Base-by-base conservation (phyloP, 495 filamentous ascomycete species). In the Tuber indicum region DNA sequence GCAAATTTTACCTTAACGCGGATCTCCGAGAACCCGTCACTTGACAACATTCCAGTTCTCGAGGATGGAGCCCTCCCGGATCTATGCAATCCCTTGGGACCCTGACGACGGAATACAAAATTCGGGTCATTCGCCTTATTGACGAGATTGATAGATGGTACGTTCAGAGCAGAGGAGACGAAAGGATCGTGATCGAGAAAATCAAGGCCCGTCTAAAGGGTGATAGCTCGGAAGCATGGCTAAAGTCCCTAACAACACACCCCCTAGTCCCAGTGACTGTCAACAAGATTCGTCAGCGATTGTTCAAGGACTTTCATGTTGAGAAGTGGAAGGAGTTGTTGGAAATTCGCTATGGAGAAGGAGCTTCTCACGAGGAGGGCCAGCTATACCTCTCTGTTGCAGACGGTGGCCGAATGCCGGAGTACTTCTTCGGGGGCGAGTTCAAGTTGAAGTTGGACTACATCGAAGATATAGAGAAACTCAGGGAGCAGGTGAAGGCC, bases 401-500 rank as follows among this genome's bases (percentile, higher is more conserved):
- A 41, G 36, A 70, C 16, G 39, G 26, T 32, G 58, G 66, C 36
- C 42, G 75, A 49, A 72, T 71, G 44, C 42, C 39, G n/a, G 71
- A 42, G 7, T 79, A 80, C 71, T 79, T 72, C 26, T 39, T 75
- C 32, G 75, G 73, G 36, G 47, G 73, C 19, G 78, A 80, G n/a
- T 80, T 80, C 45, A 79, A 79, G 70, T 71, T 80, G 41, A 75
- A 47, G 32, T n/a, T 80, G 9, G 78, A 73, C 44, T 80, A 80
- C 44, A 70, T 79, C 9, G 78, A 80, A 23, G 77, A 75, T 32
- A 79, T 80, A 23, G 78, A 80, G 32, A 74, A 72, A 0, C 36
- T 80, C 41, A 72, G 75, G 23, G 78, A 79, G 12, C 73, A 75
- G 32, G 74, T 80, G 14, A 80, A 79, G 47, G 75, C 78, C 26